phyloP scores from a whole-genome alignment of 768 basidiomycete species.

The Rhodotorula diobovata region DNA sequence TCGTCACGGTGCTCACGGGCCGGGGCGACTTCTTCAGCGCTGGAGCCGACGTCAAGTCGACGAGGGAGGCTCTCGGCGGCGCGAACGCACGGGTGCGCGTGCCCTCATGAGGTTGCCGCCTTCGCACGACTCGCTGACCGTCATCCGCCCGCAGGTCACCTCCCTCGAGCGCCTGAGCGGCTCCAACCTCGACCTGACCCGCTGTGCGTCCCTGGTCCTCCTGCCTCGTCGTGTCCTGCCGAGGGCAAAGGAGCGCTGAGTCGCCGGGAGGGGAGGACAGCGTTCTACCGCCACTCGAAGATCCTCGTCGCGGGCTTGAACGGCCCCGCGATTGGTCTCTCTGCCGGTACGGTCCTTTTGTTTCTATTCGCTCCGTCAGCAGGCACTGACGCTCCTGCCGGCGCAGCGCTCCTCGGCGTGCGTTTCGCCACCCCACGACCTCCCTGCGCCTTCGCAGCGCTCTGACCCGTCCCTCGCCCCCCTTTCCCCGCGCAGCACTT shows the following conservation, averaged over 20 bases:
- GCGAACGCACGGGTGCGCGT: slow-evolving; percentile 6
- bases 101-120: not conserved
- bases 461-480: too few relatives aligned
- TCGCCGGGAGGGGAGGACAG: not conserved
- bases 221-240: not conserved
- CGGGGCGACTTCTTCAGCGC: slow-evolving; percentile 34
- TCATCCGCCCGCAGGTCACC: not conserved
- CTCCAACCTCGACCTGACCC: slow-evolving; percentile 27
- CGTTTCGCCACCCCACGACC: not conserved
- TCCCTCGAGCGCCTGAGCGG: slow-evolving; percentile 14
- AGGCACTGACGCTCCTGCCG: not conserved
- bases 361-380: not conserved
- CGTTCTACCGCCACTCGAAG: slow-evolving; percentile 56
- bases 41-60: slow-evolving; percentile 36
- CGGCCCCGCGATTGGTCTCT: slow-evolving; percentile 62
- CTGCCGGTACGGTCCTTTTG: slow-evolving; percentile 1
- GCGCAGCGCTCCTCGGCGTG: not conserved
- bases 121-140: not conserved
- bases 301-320: slow-evolving; percentile 67
- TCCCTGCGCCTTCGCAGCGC: too few relatives aligned
- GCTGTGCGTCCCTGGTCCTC: slow-evolving; percentile 7
- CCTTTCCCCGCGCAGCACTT: slow-evolving; percentile 50
- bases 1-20: slow-evolving; percentile 29
- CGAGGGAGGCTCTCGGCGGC: not conserved
- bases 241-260: not conserved